A percentile compares a stretch with the other conserved stretches of the same genome.
Evolutionary conservation across 2,329 filamentous ascomycete genomes (phyloP).

Genomic region (Aureobasidium uvarum): DNA sequence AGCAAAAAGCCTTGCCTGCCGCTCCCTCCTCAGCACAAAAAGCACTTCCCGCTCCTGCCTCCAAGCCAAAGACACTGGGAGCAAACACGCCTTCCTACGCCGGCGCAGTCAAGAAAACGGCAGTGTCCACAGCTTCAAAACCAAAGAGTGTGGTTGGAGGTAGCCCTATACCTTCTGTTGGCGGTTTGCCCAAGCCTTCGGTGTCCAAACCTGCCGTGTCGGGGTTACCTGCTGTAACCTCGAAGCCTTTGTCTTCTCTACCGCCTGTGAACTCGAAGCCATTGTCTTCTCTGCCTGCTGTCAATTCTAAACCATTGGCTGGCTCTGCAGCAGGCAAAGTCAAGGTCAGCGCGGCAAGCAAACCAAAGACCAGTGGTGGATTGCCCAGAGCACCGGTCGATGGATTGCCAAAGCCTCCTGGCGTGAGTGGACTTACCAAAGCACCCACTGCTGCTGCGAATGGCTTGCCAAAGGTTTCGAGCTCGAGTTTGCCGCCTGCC

Average conservation of each 20-base stretch:
- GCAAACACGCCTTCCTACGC: constrained; percentile 12
- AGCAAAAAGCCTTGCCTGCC: constrained; percentile 23
- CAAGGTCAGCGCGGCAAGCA: constrained; percentile 30
- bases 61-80: constrained; percentile 29
- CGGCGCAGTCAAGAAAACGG: constrained; percentile 9
- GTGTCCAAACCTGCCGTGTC: neutral
- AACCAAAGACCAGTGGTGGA: constrained; percentile 25
- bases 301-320: neutral
- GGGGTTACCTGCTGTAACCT: neutral
- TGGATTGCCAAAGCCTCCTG: constrained; percentile 17
- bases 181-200: neutral
- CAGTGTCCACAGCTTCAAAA: constrained; percentile 4
- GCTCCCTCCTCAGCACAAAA: constrained; percentile 26
- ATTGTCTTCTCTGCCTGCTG: neutral
- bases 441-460: neutral
- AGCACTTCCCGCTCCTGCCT: constrained; percentile 29
- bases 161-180: neutral
- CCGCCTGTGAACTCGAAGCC: constrained; percentile 3
- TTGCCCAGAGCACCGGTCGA: constrained; percentile 20
- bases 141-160: neutral
- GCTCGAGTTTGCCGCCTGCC: constrained; percentile 11
- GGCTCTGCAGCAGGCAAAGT: constrained; percentile 23
- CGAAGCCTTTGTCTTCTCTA: neutral
- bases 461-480: neutral
- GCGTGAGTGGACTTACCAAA: constrained; percentile 6